Evolutionary conservation across 371 early-diverging fungal species (phyloP), one percentile per base, ranked within the genome.

Genomic region (Mortierella sp.): DNA sequence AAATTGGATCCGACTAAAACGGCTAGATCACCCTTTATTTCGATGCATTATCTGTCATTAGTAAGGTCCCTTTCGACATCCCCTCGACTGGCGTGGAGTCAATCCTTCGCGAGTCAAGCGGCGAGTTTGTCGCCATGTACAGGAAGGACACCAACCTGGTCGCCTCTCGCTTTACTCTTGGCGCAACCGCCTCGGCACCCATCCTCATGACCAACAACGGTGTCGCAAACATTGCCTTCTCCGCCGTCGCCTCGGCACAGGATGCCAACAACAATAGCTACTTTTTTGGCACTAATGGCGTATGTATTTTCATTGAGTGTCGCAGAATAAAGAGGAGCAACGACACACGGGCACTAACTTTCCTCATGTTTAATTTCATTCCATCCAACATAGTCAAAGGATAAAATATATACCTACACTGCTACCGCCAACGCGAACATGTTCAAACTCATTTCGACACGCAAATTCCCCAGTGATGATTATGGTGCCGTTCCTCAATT

Each of bases 51-150:
- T 48, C 48, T 48, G 48, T 5, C 9, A 45, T 42, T 70, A 81
- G 81, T 55, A 24, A 31, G 48, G 81, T 81, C 45, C 81, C 84
- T 47, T 52, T 47, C 13, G 73, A 73, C 38, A 28, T 81, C 55
- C 81, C 81, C 10, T 24, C 84, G 1, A 54, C 76, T 5, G 70
- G 52, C 21, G 34, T 79, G 9, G 60, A 54, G 16, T 74, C 81
- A 2, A 63, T 81, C 19, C 47, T 48, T 38, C 80, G 73, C 6
- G 84, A 84, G 70, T 14, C 50, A 7, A 26, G 47, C 2, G 78
- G 78, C 10, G 55, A 80, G 3, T 80, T 84, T 70, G 19, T 84
- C 50, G 78, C 78, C 73, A 42, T 84, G 47, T 84, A 78, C 75
- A 80, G 74, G 54, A 77, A 72, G 13, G 71, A 60, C n/a, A 45